These are phyloP conservation scores for Backusella tuberculispora DNA, from an alignment of 192 early-diverging fungal species.

Conservation along the genomic window DNA sequence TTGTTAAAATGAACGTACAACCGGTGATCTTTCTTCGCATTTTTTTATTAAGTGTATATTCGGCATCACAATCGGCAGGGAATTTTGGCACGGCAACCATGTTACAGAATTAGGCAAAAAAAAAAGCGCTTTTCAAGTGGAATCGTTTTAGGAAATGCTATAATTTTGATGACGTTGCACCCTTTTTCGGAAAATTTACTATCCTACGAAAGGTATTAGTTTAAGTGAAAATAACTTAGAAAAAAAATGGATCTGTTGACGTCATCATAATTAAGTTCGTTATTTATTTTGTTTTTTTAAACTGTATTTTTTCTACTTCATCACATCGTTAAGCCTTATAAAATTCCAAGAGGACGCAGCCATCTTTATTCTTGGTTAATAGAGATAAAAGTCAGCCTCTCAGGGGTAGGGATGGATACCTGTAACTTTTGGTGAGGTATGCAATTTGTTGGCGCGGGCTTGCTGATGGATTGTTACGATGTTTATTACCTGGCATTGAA, in stretches of 20 bases:
- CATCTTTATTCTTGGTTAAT: slow-evolving; percentile 8
- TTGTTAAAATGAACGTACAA: slow-evolving; percentile 7
- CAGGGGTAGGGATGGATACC: not conserved
- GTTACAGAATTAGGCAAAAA: not conserved
- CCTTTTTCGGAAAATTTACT: too few species aligned
- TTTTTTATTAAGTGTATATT: slow-evolving; percentile 10
- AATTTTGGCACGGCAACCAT: not conserved
- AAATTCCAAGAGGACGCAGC: slow-evolving; percentile 6
- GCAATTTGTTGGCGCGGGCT: too few species aligned
- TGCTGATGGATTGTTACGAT: too few species aligned
- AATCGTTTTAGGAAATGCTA: too few species aligned
- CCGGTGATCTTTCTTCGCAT: not conserved
- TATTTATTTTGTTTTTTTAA: too few species aligned
- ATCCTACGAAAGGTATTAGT: too few species aligned
- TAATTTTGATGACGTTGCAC: too few species aligned
- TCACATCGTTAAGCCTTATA: slow-evolving; percentile 24
- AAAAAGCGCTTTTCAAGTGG: too few species aligned
- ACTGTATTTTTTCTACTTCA: too few species aligned
- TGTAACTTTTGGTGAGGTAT: slow-evolving; percentile 16
- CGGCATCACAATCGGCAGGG: not conserved
- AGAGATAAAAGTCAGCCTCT: slow-evolving; percentile 11
- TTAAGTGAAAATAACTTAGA: too few species aligned
- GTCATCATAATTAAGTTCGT: too few species aligned
- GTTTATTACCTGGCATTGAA: slow-evolving; percentile 9
- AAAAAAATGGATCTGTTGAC: too few species aligned